Evolutionary conservation across 177 flowering plant genomes (phyloP).

Genomic region (Vitis hybrid): DNA sequence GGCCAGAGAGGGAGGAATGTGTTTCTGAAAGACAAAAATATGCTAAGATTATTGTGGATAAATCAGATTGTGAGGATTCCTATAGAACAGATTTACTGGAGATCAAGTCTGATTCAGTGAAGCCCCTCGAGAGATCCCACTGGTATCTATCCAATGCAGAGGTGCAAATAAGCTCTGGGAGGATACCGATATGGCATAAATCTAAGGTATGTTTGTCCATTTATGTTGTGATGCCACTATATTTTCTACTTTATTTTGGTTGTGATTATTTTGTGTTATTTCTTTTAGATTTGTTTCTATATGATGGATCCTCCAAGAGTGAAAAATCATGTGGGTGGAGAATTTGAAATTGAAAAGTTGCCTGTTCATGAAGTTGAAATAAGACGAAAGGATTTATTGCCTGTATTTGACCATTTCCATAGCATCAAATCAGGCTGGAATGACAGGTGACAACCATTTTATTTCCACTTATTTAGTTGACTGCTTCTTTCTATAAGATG

Average conservation of each 20-base stretch:
- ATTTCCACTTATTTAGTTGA: neutral
- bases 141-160: slow-evolving; percentile 44
- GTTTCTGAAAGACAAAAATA: slow-evolving; percentile 31
- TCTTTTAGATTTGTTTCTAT: slow-evolving; percentile 32
- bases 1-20: slow-evolving; percentile 76
- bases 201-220: slow-evolving; percentile 29
- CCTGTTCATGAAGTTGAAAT: slow-evolving; percentile 55
- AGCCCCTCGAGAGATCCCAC: slow-evolving; percentile 30
- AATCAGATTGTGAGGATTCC: slow-evolving; percentile 36
- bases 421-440: slow-evolving; percentile 44
- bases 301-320: slow-evolving; percentile 22
- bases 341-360: slow-evolving; percentile 57
- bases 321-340: slow-evolving; percentile 22
- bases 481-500: neutral
- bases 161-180: slow-evolving; percentile 32
- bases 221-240: neutral
- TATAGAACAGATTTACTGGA: slow-evolving; percentile 15
- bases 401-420: slow-evolving; percentile 66
- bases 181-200: slow-evolving; percentile 39
- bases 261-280: neutral
- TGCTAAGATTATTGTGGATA: slow-evolving; percentile 23
- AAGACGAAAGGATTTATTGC: slow-evolving; percentile 56
- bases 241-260: neutral
- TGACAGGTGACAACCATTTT: slow-evolving; percentile 48
- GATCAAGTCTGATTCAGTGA: slow-evolving; percentile 6